Evolutionary conservation across 176 grass and related monocot genomes (phyloP), one percentile per base, ranked within the genome.

Genomic region (Carex pumila): DNA sequence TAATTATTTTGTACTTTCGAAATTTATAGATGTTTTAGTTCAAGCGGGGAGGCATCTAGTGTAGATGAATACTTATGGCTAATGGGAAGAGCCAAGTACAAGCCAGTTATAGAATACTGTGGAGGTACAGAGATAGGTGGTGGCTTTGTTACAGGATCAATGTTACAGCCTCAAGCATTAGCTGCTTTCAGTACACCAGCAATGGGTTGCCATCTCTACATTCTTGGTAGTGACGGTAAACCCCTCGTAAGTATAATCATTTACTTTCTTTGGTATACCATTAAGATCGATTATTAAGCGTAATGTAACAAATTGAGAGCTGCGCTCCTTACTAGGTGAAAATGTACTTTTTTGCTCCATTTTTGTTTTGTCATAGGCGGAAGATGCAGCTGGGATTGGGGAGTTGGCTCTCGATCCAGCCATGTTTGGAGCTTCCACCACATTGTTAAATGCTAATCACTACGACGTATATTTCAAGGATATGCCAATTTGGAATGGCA

Each of bases 31-130:
- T 98, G 96, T 81, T 98, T 98, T 90, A 91, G 93, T 86, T 98
- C 96, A 84, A 90, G 86, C 45, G 96, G 96, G 79, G 96, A 98
- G 91, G 85, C 96, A 77, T 98, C 96, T 29, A 98, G 86, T 87
- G 89, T 98, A 84, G 93, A 98, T 83, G 96, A 98, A 63, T 98
- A 98, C 87, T 90, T 98, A 64, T 98, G 96, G 96, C 66, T 98
- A 29, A 98, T 98, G 96, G 92, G 96, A 85, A 93, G 96, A 89
- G 96, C 92, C 85, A 76, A 85, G 55, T 98, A 98, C 89, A 98
- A 98, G 56, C 96, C 96, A 71, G 89, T 98, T 37, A 95, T 98
- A 1, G 96, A 98, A 60, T 98, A 95, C 21, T 98, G 93, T 81
- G 96, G 96, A 71, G 96, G 96, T 36, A 98, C 91, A 65, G 96